Base-by-base conservation (phyloP, 257 asterid species). In the Mentha longifolia region DNA sequence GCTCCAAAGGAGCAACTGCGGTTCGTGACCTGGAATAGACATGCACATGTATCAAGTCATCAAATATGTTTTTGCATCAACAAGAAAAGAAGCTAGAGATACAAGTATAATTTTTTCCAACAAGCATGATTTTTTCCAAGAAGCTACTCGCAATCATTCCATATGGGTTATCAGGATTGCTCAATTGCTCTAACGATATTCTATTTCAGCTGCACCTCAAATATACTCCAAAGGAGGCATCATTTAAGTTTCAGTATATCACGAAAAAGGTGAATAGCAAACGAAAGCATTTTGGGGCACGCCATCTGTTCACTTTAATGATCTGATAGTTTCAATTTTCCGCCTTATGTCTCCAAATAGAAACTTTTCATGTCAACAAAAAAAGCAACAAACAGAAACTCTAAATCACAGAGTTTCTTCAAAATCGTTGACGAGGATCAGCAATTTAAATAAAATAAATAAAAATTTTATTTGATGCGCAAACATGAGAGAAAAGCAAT, bases 1-100 rank as follows among this genome's bases (percentile, higher is more conserved):
- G 89, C 76, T 95, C 99, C 87, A 95, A 65, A n/a, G 99, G 99
- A 67, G 99, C 99, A 42, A 95, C 99, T 42, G 99, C 96, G 56
- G 98, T 95, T 41, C 99, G 89, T 2, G 99, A 94, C 82, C 99
- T 94, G 96, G 74, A 83, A 78, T 63, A 61, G 50, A 46, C 61
- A 68, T 3, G 65, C 75, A 42, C 61, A 65, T 3, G 65, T 74
- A 50, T 35, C 57, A 54, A 63, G 31, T 74, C 65, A 71, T 41
- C 56, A 19, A 31, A 51, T 19, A 50, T 51, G 52, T 51, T 37
- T 37, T 25, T 31, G 30, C 45, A 51, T n/a, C 55, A 0, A 33
- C 28, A 16, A 42, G 54, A n/a, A 67, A 41, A 51, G 42, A 33
- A 75, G 75, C 75, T 55, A 45, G 28, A 58, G 22, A 22, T 22